Evolutionary conservation across 2,329 filamentous ascomycete genomes (phyloP), one percentile per base, ranked within the genome.

Genomic region (Pseudonectria buxi): DNA sequence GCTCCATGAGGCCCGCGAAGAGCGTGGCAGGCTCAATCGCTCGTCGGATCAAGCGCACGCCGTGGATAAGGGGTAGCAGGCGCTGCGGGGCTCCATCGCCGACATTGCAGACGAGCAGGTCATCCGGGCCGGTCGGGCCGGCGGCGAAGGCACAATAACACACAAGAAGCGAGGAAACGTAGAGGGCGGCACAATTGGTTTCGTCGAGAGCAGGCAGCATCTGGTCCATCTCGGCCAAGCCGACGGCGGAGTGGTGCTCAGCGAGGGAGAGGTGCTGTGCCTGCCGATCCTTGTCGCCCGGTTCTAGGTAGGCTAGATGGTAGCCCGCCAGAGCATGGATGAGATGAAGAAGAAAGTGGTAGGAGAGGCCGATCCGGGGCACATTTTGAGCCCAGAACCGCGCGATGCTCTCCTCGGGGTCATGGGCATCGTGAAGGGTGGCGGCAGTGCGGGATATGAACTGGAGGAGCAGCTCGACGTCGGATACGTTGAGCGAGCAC

Each of bases 121-220:
- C 55, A 22, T 54, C 42, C 3, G 41, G 41, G 9, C 50, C 43
- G 4, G 43, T 47, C 3, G 55, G 55, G 3, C 55, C 55, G 6
- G 54, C 53, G 18, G 55, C 55, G 37, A 58, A 55, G 7, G 48
- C 49, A 28, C 50, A 55, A 28, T 54, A 55, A 31, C 55, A 57
- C 6, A 56, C 45, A 5, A 58, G 44, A 14, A 50, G 35, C 7
- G 54, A 46, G 3, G 53, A 46, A 7, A 56, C 39, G 31, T 58
- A 57, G 11, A 56, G 36, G 7, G 55, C 47, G n/a, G 53, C 53
- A 26, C 55, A 58, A 31, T 54, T 57, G 28, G 40, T 38, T 14
- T 48, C 41, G 31, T 53, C 47, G 3, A 56, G 31, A n/a, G 32
- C 42, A 9, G 49, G 28, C 12, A 57, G 33, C 3, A 42, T 45